Evolutionary conservation across 495 filamentous ascomycete genomes (phyloP).

Genomic region (Hyaloscypha bicolor): DNA sequence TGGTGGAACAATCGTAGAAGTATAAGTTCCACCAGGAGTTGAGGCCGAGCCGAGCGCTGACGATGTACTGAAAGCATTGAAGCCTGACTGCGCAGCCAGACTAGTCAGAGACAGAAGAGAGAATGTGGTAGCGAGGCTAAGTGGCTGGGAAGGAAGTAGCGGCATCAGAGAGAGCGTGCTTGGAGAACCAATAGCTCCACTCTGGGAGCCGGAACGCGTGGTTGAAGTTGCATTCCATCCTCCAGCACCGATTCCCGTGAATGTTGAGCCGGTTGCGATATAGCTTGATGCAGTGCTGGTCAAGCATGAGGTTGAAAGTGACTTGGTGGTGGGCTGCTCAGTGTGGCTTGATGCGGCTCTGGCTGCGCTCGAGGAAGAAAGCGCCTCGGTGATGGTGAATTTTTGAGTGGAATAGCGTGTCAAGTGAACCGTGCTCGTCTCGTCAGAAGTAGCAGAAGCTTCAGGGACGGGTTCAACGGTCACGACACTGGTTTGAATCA

Average conservation of each 20-base stretch:
- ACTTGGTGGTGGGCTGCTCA: neutral
- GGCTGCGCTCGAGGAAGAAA: neutral
- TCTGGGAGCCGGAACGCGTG: neutral
- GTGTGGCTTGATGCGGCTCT: neutral
- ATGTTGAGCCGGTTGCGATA: neutral
- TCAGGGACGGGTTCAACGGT: constrained; percentile 15
- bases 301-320: neutral
- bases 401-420: neutral
- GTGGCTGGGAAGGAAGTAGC: neutral
- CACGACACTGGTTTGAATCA: constrained; percentile 20
- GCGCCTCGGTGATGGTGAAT: constrained; percentile 17
- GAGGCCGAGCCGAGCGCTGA: neutral
- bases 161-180: neutral
- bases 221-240: constrained; percentile 28
- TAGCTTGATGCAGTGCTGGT: constrained; percentile 4
- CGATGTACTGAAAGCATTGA: neutral
- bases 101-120: neutral
- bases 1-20: neutral
- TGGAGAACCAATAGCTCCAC: neutral
- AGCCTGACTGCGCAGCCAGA: neutral
- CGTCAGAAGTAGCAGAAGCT: neutral
- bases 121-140: neutral
- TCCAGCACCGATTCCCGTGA: constrained; percentile 8
- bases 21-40: neutral
- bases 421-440: constrained; percentile 11